phyloP scores from a whole-genome alignment of 2,329 filamentous ascomycete species.

The Colletotrichum cordylinicola region DNA sequence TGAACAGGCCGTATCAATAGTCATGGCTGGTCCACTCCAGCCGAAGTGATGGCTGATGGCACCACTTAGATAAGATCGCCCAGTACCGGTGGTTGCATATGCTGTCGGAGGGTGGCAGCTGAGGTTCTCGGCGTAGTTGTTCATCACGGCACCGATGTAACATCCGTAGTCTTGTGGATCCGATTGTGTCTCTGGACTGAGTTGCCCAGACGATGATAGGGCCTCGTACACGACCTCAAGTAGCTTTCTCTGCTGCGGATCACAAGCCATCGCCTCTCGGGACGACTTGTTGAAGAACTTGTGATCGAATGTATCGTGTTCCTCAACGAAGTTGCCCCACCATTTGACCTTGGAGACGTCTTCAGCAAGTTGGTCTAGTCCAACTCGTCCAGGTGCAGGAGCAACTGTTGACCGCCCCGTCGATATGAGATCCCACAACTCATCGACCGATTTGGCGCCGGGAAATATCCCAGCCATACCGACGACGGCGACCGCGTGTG shows the following conservation, averaged over 20 bases:
- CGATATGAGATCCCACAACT: conserved; percentile 36
- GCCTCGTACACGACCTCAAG: conserved; percentile 48
- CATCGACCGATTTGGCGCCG: conserved; percentile 39
- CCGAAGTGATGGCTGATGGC: conserved; percentile 39
- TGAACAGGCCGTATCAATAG: conserved; percentile 44
- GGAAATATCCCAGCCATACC: conserved; percentile 49
- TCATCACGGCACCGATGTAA: conserved; percentile 38
- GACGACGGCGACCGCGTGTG: conserved; percentile 40
- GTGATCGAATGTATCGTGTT: conserved; percentile 37
- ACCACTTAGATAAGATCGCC: conserved; percentile 36
- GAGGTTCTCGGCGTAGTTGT: conserved; percentile 48
- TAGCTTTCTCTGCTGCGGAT: conserved; percentile 43
- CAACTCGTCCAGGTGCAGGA: not conserved
- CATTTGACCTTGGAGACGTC: not conserved
- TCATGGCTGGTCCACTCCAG: conserved; percentile 38
- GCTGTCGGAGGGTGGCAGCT: conserved; percentile 14
- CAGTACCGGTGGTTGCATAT: conserved; percentile 31
- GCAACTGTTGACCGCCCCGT: conserved; percentile 11
- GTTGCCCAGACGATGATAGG: conserved; percentile 33
- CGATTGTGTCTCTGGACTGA: conserved; percentile 26
- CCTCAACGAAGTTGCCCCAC: conserved; percentile 28
- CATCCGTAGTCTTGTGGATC: conserved; percentile 27
- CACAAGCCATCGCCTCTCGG: conserved; percentile 40
- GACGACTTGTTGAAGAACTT: conserved; percentile 44
- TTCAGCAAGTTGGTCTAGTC: not conserved